These are phyloP conservation scores for Hydnomerulius pinastri DNA, from an alignment of 768 basidiomycete species.

Conservation along the genomic window DNA sequence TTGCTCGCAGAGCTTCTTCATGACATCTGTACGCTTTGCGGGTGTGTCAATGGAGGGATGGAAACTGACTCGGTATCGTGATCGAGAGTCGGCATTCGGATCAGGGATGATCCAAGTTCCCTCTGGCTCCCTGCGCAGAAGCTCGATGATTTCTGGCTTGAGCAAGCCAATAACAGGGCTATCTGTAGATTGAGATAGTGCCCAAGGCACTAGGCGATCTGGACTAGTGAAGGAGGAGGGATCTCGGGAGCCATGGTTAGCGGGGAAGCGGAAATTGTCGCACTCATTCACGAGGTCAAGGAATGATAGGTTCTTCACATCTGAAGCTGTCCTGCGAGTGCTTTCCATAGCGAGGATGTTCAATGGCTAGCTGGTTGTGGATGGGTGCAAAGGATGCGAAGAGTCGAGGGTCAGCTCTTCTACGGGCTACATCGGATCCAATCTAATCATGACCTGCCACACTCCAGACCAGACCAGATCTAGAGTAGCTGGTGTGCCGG, in stretches of 20 bases:
- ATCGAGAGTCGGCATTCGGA: slow-evolving; percentile 22
- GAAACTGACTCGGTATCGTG: slow-evolving; percentile 45
- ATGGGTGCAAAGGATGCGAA: background rate
- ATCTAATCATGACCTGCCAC: too few relatives aligned
- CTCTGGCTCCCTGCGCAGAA: slow-evolving; percentile 48
- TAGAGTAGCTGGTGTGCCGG: too few relatives aligned
- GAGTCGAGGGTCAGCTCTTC: background rate
- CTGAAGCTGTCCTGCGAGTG: background rate
- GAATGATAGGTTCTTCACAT: slow-evolving; percentile 37
- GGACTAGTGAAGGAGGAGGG: slow-evolving; percentile 30
- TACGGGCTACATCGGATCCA: too few relatives aligned
- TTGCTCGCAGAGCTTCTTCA: slow-evolving; percentile 68
- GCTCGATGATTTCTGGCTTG: slow-evolving; percentile 54
- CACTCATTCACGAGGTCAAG: slow-evolving; percentile 67
- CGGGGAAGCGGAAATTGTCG: slow-evolving; percentile 63
- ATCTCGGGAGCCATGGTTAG: slow-evolving; percentile 21
- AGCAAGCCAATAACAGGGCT: slow-evolving; percentile 66
- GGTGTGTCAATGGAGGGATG: slow-evolving; percentile 53
- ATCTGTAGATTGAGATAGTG: slow-evolving; percentile 48
- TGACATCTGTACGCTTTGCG: slow-evolving; percentile 56
- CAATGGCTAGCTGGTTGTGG: background rate
- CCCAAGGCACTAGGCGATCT: slow-evolving; percentile 56
- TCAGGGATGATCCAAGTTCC: slow-evolving; percentile 48
- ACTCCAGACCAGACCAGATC: too few relatives aligned
- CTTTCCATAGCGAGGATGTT: slow-evolving; percentile 1